Conservation (phyloP, 306 rosid species). For the Fragaria iinumae region DNA sequence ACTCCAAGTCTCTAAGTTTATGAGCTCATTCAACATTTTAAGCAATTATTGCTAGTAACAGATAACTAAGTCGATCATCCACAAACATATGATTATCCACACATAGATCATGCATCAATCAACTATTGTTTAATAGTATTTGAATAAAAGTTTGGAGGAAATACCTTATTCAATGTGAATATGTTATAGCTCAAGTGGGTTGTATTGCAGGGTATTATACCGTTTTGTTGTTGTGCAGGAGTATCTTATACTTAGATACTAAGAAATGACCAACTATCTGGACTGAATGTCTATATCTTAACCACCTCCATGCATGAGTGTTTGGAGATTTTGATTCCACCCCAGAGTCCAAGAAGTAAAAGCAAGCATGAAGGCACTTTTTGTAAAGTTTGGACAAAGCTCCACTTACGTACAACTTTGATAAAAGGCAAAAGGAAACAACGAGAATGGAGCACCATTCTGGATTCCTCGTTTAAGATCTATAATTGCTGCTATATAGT, state of each 20-base stretch:
- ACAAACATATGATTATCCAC: too few species aligned
- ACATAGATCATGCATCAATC: too few species aligned
- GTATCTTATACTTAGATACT: slow-evolving; percentile 37
- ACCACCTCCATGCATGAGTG: not conserved
- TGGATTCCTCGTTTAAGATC: not conserved
- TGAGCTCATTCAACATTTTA: too few species aligned
- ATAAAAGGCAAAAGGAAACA: not conserved
- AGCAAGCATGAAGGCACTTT: slow-evolving; percentile 33
- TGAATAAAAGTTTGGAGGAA: too few species aligned
- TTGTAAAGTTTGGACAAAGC: slow-evolving; percentile 33
- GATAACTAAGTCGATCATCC: too few species aligned
- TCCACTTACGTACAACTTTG: slow-evolving; percentile 3
- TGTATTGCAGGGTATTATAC: not conserved
- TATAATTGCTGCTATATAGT: not conserved
- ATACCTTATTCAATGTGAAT: not conserved
- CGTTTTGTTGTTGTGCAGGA: not conserved
- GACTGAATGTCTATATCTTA: not conserved
- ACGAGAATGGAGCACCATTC: not conserved
- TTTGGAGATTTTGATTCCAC: slow-evolving; percentile 21
- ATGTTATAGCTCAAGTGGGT: not conserved
- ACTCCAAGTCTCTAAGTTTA: too few species aligned
- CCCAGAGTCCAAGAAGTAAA: slow-evolving; percentile 32
- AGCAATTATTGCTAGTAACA: too few species aligned
- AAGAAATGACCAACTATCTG: slow-evolving; percentile 29
- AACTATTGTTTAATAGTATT: too few species aligned